Evolutionary conservation across 352 stramenopile species (phyloP).

Genomic region (Pilasporangium apinafurcum): DNA sequence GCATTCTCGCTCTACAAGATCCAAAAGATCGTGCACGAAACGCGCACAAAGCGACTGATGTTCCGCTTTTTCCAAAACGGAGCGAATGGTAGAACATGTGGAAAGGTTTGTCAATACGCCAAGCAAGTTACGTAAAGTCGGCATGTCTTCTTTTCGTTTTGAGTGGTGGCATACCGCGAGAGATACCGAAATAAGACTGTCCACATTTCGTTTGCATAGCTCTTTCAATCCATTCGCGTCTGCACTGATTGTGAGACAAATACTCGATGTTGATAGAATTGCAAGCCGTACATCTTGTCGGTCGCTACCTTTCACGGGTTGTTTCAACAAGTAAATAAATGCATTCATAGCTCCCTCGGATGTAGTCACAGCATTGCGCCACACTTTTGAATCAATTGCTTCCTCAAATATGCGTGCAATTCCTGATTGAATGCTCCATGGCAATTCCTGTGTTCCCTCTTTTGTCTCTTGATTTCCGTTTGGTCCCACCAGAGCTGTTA

Average conservation of each 20-base stretch:
- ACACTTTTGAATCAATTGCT: slow-evolving; percentile 47
- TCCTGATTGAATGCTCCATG: slow-evolving; percentile 16
- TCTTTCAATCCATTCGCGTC: slow-evolving; percentile 20
- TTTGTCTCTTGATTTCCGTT: neutral
- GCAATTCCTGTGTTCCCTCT: neutral
- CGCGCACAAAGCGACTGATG: neutral
- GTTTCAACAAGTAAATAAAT: neutral
- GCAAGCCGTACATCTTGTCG: too few relatives aligned
- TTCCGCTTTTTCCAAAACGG: slow-evolving; percentile 10
- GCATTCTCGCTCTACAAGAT: neutral
- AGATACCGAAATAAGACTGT: too few relatives aligned
- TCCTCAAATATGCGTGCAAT: slow-evolving; percentile 38
- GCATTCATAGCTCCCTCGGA: neutral
- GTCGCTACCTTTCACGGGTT: too few relatives aligned
- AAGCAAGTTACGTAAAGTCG: slow-evolving; percentile 27
- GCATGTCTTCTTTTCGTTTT: neutral
- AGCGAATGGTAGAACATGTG: slow-evolving; percentile 18
- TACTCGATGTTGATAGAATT: slow-evolving; percentile 21
- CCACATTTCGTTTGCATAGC: slow-evolving; percentile 18
- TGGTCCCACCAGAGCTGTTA: neutral
- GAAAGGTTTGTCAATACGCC: slow-evolving; percentile 59
- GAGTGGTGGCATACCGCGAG: too few relatives aligned
- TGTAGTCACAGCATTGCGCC: slow-evolving; percentile 29
- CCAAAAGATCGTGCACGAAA: slow-evolving; percentile 1
- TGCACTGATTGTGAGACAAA: slow-evolving; percentile 53